A percentile compares a stretch with the other conserved stretches of the same genome.
Conservation (phyloP, 192 early-diverging fungal genomes). For the Powellomyces hirtus region DNA sequence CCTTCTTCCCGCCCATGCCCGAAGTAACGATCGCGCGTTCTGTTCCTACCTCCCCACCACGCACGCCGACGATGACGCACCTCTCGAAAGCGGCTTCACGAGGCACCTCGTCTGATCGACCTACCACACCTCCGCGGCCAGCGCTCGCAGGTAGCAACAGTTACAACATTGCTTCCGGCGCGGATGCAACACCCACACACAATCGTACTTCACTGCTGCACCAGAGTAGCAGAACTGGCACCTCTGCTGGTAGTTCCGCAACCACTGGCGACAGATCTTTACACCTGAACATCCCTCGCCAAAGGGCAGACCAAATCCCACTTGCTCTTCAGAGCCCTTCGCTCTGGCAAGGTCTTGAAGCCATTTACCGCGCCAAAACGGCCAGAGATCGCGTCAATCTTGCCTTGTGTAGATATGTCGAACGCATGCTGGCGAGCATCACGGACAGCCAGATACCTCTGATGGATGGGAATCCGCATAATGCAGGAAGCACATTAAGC, state of each 20-base stretch:
- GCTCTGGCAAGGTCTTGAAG: slow-evolving; percentile 26
- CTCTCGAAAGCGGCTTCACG: not conserved
- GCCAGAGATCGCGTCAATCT: slow-evolving; percentile 16
- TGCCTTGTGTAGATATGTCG: slow-evolving; percentile 30
- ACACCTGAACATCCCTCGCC: not conserved
- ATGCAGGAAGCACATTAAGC: not conserved
- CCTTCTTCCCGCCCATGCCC: not conserved
- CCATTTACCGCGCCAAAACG: slow-evolving; percentile 1
- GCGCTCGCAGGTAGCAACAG: not conserved
- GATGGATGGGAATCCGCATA: not conserved
- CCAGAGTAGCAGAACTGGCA: not conserved
- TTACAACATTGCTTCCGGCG: not conserved
- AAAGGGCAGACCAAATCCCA: not conserved
- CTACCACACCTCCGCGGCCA: slow-evolving; percentile 1
- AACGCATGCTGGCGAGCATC: slow-evolving; percentile 19
- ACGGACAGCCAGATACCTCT: slow-evolving; percentile 34
- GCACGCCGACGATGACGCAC: not conserved
- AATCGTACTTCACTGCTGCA: not conserved
- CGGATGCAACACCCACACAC: not conserved
- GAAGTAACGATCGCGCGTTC: not conserved
- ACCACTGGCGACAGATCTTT: not conserved
- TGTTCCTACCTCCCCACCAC: not conserved
- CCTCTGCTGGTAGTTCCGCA: not conserved
- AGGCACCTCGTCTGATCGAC: not conserved
- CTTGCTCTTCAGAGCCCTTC: slow-evolving; percentile 6